Evolutionary conservation across 208 protist genomes (phyloP).

Genomic region (Crithidia acanthocephali): DNA sequence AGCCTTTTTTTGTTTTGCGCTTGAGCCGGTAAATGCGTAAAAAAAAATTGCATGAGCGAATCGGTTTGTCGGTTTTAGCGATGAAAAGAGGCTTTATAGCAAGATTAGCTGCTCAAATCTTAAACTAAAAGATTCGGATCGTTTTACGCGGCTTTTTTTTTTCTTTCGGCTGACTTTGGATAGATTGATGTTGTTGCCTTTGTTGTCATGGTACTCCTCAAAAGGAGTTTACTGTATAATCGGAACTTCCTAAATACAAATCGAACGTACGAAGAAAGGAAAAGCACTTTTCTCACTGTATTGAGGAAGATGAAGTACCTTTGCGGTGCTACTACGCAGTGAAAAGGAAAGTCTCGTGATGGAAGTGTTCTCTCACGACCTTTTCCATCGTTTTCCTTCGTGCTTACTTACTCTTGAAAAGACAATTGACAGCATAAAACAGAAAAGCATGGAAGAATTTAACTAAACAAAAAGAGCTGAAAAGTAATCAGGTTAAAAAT

Average conservation of each 20-base stretch:
- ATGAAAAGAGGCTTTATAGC: too few species aligned
- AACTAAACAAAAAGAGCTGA: slow-evolving; percentile 2
- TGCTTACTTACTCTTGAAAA: slow-evolving; percentile 7
- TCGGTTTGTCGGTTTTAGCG: too few species aligned
- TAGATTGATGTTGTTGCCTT: not conserved
- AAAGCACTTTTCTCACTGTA: not conserved
- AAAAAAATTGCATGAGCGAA: too few species aligned
- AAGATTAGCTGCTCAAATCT: too few species aligned
- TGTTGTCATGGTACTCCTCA: not conserved
- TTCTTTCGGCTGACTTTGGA: not conserved
- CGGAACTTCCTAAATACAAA: not conserved
- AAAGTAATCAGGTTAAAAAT: slow-evolving; percentile 2
- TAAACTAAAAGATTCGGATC: too few species aligned
- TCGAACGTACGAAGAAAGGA: not conserved
- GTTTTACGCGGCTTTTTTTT: too few species aligned
- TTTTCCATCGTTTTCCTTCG: not conserved
- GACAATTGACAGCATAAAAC: not conserved
- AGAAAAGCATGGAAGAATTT: slow-evolving; percentile 4
- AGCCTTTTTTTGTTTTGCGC: too few species aligned
- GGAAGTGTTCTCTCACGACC: not conserved
- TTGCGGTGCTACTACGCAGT: too few species aligned
- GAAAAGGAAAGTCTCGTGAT: too few species aligned
- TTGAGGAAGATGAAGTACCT: too few species aligned
- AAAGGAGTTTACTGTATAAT: not conserved
- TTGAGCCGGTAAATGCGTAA: too few species aligned